A percentile compares a stretch with the other conserved stretches of the same genome.
These are phyloP conservation scores for Arthrobotrys sinensis DNA, from an alignment of 2,329 filamentous ascomycete species.

Conservation along the genomic window DNA sequence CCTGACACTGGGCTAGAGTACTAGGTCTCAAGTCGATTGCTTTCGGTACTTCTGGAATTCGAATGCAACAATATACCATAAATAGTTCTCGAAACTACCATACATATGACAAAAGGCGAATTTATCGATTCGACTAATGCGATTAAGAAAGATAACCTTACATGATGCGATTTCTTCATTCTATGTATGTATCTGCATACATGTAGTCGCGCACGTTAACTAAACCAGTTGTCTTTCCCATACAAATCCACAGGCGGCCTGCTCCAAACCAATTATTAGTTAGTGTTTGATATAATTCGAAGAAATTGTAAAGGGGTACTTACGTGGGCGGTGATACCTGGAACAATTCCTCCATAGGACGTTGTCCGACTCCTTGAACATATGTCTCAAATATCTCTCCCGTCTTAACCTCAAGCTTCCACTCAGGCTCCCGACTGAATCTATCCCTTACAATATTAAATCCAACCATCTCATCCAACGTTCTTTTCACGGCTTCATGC, in stretches of 20 bases:
- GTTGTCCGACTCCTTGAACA: background rate
- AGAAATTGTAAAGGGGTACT: background rate
- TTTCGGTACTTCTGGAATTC: too few species aligned
- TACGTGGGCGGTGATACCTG: background rate
- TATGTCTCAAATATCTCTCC: background rate
- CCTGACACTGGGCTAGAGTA: too few species aligned
- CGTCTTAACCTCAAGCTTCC: background rate
- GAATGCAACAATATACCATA: too few species aligned
- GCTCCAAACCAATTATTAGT: background rate
- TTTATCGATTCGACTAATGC: too few species aligned
- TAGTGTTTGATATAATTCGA: background rate
- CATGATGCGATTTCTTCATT: too few species aligned
- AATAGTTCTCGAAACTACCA: too few species aligned
- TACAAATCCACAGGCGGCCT: background rate
- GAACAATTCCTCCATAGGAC: slow-evolving; percentile 15
- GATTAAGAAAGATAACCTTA: too few species aligned
- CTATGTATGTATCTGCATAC: too few species aligned
- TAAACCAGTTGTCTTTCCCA: slow-evolving; percentile 7
- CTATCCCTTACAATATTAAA: slow-evolving; percentile 1
- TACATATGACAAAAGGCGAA: too few species aligned
- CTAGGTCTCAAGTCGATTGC: too few species aligned
- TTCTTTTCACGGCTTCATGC: background rate
- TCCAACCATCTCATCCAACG: background rate
- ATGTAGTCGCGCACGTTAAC: background rate
- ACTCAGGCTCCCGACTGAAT: background rate